Percentiles rank a stretch among this genome's conserved stretches.
These are phyloP conservation scores for Abelmoschus esculentus DNA, from an alignment of 345 rosid genomes.

Conservation along the genomic window DNA sequence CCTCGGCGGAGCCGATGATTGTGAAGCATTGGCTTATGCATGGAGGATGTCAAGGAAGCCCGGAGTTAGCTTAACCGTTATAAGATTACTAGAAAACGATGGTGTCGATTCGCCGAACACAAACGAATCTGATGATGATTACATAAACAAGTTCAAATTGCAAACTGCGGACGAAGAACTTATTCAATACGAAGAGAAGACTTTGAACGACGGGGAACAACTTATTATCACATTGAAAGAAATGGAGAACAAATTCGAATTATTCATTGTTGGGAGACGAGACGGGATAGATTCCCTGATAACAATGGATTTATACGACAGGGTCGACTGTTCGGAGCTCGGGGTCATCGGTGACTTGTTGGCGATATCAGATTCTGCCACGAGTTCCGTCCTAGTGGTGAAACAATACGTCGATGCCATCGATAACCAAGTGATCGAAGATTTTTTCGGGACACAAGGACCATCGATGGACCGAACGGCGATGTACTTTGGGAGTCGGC, in stretches of 20 bases:
- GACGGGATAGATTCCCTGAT: constrained; percentile 57
- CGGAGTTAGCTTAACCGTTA: constrained; percentile 46
- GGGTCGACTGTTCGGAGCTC: constrained; percentile 92
- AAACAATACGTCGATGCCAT: constrained; percentile 36
- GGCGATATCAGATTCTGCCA: constrained; percentile 71
- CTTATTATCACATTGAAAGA: constrained; percentile 55
- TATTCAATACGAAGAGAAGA: constrained; percentile 39
- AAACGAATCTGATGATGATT: constrained; percentile 38
- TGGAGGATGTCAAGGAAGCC: constrained; percentile 76
- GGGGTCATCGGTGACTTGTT: constrained; percentile 85
- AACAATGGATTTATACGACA: constrained; percentile 64
- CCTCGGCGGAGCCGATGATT: constrained; percentile 75
- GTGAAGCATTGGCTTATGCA: constrained; percentile 75
- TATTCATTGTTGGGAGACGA: constrained; percentile 83
- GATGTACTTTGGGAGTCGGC: neutral
- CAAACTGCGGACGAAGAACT: constrained; percentile 34
- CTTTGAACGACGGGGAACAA: constrained; percentile 61
- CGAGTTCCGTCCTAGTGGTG: constrained; percentile 74
- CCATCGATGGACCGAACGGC: neutral
- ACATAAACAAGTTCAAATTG: constrained; percentile 39
- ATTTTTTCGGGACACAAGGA: neutral
- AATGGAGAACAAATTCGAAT: constrained; percentile 57
- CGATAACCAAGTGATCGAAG: neutral
- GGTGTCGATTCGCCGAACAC: neutral
- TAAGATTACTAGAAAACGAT: constrained; percentile 31